These are phyloP conservation scores for Yamadazyma laniorum DNA, from an alignment of 805 yeast genomes.

Conservation along the genomic window DNA sequence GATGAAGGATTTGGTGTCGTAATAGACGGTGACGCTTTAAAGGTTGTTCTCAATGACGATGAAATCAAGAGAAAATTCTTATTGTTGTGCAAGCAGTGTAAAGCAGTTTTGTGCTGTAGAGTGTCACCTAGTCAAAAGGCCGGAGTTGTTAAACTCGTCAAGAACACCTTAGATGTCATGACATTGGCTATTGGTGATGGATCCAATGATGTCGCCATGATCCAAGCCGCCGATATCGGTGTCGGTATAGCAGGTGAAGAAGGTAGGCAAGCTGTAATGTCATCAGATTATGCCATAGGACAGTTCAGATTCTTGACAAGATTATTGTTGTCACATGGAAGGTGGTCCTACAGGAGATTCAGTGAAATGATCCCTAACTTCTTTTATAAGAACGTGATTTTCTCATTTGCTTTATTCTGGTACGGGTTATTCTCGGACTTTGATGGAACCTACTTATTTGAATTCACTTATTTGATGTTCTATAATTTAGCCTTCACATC, in stretches of 20 bases:
- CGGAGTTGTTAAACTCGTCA: constrained; percentile 77
- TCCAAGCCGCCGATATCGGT: constrained; percentile 84
- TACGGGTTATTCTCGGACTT: constrained; percentile 71
- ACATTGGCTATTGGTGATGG: constrained; percentile 89
- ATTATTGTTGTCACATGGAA: constrained; percentile 71
- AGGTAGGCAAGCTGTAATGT: constrained; percentile 87
- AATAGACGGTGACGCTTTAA: constrained; percentile 78
- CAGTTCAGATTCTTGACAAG: constrained; percentile 73
- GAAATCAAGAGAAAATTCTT: constrained; percentile 58
- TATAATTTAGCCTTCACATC: constrained; percentile 83
- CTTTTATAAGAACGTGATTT: constrained; percentile 76
- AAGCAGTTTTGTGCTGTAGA: constrained; percentile 80
- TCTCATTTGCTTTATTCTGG: constrained; percentile 75
- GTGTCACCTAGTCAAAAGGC: constrained; percentile 89
- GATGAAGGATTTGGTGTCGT: constrained; percentile 64
- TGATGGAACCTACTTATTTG: constrained; percentile 78
- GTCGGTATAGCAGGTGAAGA: constrained; percentile 92
- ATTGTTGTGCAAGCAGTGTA: constrained; percentile 73
- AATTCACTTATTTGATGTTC: constrained; percentile 76
- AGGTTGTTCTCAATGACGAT: constrained; percentile 36
- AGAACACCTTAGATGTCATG: constrained; percentile 72
- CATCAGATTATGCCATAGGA: constrained; percentile 82
- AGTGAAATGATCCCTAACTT: constrained; percentile 83
- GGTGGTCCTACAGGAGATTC: constrained; percentile 82
- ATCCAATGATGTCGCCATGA: constrained; percentile 88